Evolutionary conservation across 192 early-diverging fungal genomes (phyloP).

Genomic region (Coemansia sp.): DNA sequence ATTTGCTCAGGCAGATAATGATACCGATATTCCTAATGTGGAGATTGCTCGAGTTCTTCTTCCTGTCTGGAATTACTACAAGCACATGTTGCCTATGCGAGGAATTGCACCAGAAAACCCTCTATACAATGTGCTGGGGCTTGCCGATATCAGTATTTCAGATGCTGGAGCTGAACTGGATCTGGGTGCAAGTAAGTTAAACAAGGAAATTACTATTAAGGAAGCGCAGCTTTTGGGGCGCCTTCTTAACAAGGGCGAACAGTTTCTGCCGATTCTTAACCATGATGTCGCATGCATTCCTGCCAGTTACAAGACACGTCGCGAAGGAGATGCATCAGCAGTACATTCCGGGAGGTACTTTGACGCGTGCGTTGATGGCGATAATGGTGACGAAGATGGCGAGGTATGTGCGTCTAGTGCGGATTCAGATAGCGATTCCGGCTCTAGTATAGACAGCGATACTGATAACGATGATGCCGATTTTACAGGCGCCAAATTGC

Average conservation of each 20-base stretch:
- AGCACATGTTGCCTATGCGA: slow-evolving; percentile 2
- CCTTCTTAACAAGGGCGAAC: slow-evolving; percentile 1
- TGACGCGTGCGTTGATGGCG: neutral
- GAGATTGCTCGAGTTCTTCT: slow-evolving; percentile 17
- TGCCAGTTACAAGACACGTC: neutral
- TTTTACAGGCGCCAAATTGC: neutral
- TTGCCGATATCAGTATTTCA: neutral
- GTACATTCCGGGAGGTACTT: slow-evolving; percentile 13
- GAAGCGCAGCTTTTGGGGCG: neutral
- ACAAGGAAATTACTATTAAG: slow-evolving; percentile 5
- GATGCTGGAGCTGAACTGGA: neutral
- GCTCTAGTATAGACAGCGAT: neutral
- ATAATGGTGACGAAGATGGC: slow-evolving; percentile 6
- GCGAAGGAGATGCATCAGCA: neutral
- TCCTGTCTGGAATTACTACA: slow-evolving; percentile 17
- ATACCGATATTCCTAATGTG: neutral
- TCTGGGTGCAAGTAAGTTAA: neutral
- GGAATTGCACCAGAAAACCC: slow-evolving; percentile 8
- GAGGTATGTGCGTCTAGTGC: slow-evolving; percentile 1
- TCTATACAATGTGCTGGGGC: slow-evolving; percentile 11
- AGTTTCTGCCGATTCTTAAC: slow-evolving; percentile 27
- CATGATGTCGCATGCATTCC: slow-evolving; percentile 13
- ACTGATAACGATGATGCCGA: neutral
- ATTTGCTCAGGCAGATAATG: neutral
- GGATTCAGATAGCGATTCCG: slow-evolving; percentile 2